Evolutionary conservation across 129 eudicot species (phyloP).

Genomic region (Centrapalus pauciflorus): DNA sequence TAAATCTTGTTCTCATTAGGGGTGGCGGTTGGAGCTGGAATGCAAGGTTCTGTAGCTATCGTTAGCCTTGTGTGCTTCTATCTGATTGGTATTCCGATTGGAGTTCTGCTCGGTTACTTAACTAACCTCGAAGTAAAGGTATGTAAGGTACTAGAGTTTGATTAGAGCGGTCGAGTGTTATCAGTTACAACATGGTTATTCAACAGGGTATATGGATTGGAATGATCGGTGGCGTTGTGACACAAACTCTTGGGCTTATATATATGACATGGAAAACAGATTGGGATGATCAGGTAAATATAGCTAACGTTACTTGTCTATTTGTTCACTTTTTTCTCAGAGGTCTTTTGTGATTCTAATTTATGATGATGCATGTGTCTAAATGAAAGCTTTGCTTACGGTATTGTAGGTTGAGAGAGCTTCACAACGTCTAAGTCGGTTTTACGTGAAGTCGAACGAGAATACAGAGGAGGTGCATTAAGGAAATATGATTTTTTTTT

Average conservation of each 20-base stretch:
- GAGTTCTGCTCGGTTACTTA: conserved; percentile 47
- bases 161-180: no score
- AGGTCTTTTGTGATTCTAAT: neutral
- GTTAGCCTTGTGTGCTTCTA: conserved; percentile 45
- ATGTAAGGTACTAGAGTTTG: neutral
- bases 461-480: neutral
- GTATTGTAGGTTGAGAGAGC: conserved; percentile 23
- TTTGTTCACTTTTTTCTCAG: neutral
- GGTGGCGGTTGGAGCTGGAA: conserved; percentile 60
- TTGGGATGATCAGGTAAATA: conserved; percentile 39
- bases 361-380: neutral
- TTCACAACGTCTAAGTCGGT: conserved; percentile 21
- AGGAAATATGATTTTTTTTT: neutral
- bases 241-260: conserved; percentile 29
- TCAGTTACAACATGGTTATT: no score
- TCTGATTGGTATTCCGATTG: conserved; percentile 51
- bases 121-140: conserved; percentile 48
- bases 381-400: neutral
- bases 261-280: conserved; percentile 41
- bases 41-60: conserved; percentile 53
- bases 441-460: conserved; percentile 21
- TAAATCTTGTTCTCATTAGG: conserved; percentile 36
- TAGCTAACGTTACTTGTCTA: neutral
- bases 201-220: conserved; percentile 53
- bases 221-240: conserved; percentile 37